Base-by-base conservation (phyloP, 2,329 filamentous ascomycete species). In the Ilyonectria destructans region DNA sequence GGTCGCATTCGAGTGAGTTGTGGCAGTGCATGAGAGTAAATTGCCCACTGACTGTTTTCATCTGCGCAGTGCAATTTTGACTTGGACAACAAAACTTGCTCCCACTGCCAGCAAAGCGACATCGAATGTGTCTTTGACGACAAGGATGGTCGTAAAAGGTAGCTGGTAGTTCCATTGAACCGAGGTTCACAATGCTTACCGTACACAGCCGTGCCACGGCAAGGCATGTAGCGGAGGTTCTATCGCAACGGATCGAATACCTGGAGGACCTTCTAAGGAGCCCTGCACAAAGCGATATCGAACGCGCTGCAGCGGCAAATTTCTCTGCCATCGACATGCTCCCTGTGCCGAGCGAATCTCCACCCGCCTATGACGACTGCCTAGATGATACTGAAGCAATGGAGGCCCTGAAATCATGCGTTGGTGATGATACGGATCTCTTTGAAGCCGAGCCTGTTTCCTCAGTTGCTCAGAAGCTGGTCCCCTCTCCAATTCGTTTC, bases 61-160 rank as follows among this genome's bases (percentile, higher is more conserved):
- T 17, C 6, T 7, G 37, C 6, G 12, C 19, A 49, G 46, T 49
- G 21, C 23, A 49, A 49, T 15, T 49, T 49, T 8, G 21, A 49
- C 46, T 15, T 49, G 12, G 46, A 29, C 46, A 49, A 10, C 10
- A 49, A 49, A 5, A 29, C 13, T 26, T 49, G 46, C 23, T 49
- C 21, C 8, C 46, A 49, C 46, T 49, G 46, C 21, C 46, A 26
- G 46, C 21, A 29, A 23, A 49, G 12, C 21, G 46, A 49, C 3
- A 17, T 49, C 13, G 46, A 49, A 8, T 49, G 46, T 26, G 46
- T 49, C 21, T 49, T 49, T 26, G 23, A 49, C 46, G 21, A 49
- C 46, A 49, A 49, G 23, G 46, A 49, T 49, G 46, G 46, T 3
- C 46, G 46, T 13, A 49, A 49, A 49, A 29, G 46, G 46, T 49